These are phyloP conservation scores for Starmerella davenportii DNA, from an alignment of 805 yeast species.

Conservation along the genomic window DNA sequence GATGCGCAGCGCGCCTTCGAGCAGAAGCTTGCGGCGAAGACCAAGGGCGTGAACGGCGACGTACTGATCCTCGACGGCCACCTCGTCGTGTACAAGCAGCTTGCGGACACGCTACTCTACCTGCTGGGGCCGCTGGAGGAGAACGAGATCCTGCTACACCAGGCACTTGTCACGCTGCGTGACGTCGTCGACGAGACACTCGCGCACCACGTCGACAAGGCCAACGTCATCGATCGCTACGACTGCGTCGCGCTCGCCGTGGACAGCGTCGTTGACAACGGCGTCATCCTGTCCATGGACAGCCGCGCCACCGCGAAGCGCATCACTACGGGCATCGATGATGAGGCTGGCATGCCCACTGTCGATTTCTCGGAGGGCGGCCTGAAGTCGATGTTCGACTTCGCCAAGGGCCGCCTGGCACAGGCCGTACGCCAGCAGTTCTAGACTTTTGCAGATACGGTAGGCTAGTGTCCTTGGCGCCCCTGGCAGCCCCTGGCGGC, in stretches of 20 bases:
- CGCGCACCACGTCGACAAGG: constrained; percentile 52
- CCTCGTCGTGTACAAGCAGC: constrained; percentile 71
- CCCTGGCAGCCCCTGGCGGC: too few relatives aligned
- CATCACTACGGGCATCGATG: constrained; percentile 71
- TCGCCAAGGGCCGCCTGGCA: constrained; percentile 58
- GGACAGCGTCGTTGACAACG: constrained; percentile 88
- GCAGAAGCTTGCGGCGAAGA: constrained; percentile 47
- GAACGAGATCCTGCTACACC: constrained; percentile 66
- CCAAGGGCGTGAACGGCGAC: constrained; percentile 67
- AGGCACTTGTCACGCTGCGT: constrained; percentile 55
- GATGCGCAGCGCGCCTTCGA: constrained; percentile 68
- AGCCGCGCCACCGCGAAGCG: constrained; percentile 72
- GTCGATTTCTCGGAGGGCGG: constrained; percentile 28
- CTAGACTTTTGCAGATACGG: too few relatives aligned
- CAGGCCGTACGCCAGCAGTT: constrained; percentile 32
- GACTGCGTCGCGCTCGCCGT: constrained; percentile 73
- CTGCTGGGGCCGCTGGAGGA: constrained; percentile 62
- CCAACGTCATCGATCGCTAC: constrained; percentile 59
- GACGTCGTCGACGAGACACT: constrained; percentile 69
- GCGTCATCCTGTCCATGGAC: constrained; percentile 79
- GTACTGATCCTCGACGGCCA: constrained; percentile 62
- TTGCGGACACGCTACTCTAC: constrained; percentile 54
- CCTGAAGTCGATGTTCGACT: constrained; percentile 65
- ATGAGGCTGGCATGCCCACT: constrained; percentile 32
- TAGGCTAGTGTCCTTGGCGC: too few relatives aligned